Evolutionary conservation across 2,329 filamentous ascomycete genomes (phyloP).

Genomic region (Trichoderma asperellum): DNA sequence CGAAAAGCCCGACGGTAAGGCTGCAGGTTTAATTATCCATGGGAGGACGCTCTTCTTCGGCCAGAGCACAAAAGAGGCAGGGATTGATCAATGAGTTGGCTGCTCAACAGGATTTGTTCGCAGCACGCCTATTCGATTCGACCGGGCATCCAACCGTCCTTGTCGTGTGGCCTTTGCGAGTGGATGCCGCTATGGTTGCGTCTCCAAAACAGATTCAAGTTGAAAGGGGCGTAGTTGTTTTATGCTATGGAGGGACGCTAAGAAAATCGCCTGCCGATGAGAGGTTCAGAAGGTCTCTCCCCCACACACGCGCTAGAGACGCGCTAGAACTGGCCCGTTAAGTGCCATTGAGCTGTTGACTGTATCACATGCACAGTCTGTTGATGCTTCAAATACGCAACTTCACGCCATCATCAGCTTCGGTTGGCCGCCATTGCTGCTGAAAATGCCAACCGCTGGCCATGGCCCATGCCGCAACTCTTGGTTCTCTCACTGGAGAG

Average conservation of each 20-base stretch:
- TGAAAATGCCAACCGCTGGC: slow-evolving; percentile 22
- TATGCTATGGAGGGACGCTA: slow-evolving; percentile 5
- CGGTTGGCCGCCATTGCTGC: slow-evolving; percentile 7
- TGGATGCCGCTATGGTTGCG: slow-evolving; percentile 8
- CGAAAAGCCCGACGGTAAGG: slow-evolving; percentile 7
- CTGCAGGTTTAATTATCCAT: slow-evolving; percentile 22
- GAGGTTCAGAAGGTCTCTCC: slow-evolving; percentile 7
- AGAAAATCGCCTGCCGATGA: slow-evolving; percentile 9
- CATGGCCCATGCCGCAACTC: slow-evolving; percentile 73
- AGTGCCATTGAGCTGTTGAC: slow-evolving; percentile 8
- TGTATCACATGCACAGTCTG: neutral
- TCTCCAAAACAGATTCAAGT: neutral
- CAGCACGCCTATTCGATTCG: neutral
- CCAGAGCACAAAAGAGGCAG: neutral
- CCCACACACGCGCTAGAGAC: slow-evolving; percentile 23
- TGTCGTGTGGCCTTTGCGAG: neutral
- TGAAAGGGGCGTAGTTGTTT: slow-evolving; percentile 17
- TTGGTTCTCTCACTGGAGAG: slow-evolving; percentile 69
- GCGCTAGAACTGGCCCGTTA: slow-evolving; percentile 15
- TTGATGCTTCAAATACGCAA: neutral
- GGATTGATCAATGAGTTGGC: neutral
- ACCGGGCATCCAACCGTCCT: slow-evolving; percentile 16
- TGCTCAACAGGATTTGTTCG: neutral
- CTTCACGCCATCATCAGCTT: neutral
- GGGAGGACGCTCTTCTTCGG: neutral